Evolutionary conservation across 2,329 filamentous ascomycete genomes (phyloP).

Genomic region (Diaporthe sp.): DNA sequence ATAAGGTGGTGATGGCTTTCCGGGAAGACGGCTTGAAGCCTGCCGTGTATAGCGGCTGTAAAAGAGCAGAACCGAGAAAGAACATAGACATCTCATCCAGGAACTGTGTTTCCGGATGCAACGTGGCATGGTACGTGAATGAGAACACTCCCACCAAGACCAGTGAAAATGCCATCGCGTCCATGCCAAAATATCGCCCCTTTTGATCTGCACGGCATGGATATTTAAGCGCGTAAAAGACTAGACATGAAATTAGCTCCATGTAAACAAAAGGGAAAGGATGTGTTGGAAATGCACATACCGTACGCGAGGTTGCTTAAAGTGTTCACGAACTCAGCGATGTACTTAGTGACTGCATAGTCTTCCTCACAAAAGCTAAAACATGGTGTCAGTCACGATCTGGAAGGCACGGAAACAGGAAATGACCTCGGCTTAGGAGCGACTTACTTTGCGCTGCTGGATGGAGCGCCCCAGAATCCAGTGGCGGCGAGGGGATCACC

Average conservation of each 20-base stretch:
- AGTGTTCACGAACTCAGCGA: slow-evolving; percentile 35
- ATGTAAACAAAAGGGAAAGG: neutral
- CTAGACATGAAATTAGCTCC: neutral
- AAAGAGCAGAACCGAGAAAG: slow-evolving; percentile 62
- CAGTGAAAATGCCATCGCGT: slow-evolving; percentile 57
- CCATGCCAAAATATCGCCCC: slow-evolving; percentile 49
- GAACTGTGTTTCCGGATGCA: slow-evolving; percentile 57
- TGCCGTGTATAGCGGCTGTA: slow-evolving; percentile 62
- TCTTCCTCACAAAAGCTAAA: slow-evolving; percentile 49
- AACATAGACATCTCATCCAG: slow-evolving; percentile 72
- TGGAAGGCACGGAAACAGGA: neutral
- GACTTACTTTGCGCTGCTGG: slow-evolving; percentile 49
- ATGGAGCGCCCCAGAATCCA: slow-evolving; percentile 47
- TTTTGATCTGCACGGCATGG: slow-evolving; percentile 51
- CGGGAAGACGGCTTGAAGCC: slow-evolving; percentile 53
- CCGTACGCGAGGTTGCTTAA: slow-evolving; percentile 33
- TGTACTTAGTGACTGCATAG: slow-evolving; percentile 25
- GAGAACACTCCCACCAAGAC: slow-evolving; percentile 57
- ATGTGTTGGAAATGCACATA: neutral
- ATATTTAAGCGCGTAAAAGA: slow-evolving; percentile 31
- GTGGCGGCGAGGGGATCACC: slow-evolving; percentile 42
- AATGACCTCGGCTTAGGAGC: neutral
- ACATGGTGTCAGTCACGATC: neutral
- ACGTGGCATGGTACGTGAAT: slow-evolving; percentile 58
- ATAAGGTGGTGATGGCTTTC: slow-evolving; percentile 49